Percentiles rank a stretch among this genome's conserved stretches.
Conservation (phyloP, 192 early-diverging fungal species). For the Lunasporangiospora selenospora region DNA sequence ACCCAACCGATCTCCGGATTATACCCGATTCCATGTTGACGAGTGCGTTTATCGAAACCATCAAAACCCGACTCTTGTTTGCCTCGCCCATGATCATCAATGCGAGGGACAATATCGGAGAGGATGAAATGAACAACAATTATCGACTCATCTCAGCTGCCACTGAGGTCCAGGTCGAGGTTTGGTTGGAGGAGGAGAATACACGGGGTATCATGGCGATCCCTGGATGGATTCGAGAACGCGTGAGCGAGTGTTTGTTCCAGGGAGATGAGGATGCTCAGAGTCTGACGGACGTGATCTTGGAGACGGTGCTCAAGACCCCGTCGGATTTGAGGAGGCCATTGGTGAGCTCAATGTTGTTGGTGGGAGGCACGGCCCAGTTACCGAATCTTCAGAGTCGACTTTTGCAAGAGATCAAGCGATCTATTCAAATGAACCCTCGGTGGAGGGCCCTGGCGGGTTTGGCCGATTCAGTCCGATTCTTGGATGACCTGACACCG, state of each 20-base stretch:
- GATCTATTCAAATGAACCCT: conserved; percentile 51
- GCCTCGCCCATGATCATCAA: conserved; percentile 57
- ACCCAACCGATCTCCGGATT: conserved; percentile 41
- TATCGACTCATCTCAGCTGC: conserved; percentile 50
- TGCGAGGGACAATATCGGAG: conserved; percentile 37
- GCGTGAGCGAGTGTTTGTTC: conserved; percentile 81
- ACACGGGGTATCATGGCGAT: conserved; percentile 58
- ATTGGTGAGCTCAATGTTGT: conserved; percentile 67
- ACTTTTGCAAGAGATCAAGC: conserved; percentile 66
- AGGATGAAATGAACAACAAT: conserved; percentile 55
- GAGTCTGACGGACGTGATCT: conserved; percentile 53
- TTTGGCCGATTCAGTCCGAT: conserved; percentile 57
- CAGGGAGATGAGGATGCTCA: conserved; percentile 74
- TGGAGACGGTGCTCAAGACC: conserved; percentile 46
- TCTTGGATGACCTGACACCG: conserved; percentile 57
- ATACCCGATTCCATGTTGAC: conserved; percentile 59
- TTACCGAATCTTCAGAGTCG: conserved; percentile 73
- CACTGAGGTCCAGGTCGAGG: conserved; percentile 54
- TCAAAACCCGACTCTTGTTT: conserved; percentile 70
- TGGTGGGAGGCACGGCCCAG: conserved; percentile 81
- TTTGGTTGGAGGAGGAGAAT: conserved; percentile 41
- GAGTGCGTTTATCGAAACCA: conserved; percentile 64
- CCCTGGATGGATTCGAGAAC: conserved; percentile 88
- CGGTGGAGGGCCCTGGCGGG: conserved; percentile 57
- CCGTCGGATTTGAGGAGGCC: conserved; percentile 77